These are phyloP conservation scores for Thielaviopsis ethacetica DNA, from an alignment of 2,329 filamentous ascomycete species.

Conservation along the genomic window DNA sequence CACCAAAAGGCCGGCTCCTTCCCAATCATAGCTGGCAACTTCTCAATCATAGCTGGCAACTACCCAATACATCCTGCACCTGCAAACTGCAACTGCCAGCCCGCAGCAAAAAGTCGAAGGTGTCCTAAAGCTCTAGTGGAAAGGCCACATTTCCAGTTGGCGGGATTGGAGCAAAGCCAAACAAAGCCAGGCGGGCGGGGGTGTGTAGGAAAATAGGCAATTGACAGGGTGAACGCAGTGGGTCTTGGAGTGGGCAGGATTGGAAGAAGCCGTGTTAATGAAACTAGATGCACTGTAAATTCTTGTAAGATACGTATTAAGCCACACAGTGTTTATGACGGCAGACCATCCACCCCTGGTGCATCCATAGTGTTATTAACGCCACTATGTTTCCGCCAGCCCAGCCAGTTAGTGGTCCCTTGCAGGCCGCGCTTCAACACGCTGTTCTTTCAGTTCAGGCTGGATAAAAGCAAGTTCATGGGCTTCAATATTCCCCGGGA, in stretches of 20 bases:
- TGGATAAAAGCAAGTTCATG: no score
- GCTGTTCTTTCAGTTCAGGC: background rate
- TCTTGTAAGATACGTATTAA: background rate
- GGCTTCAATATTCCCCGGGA: no score
- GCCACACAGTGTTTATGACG: background rate
- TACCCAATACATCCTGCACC: background rate
- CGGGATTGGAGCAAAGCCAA: slow-evolving; percentile 1
- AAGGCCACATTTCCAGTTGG: slow-evolving; percentile 33
- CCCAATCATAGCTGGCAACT: background rate
- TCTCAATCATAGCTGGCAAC: background rate
- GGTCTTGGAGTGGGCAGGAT: background rate
- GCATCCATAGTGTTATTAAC: background rate
- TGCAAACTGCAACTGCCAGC: slow-evolving; percentile 15
- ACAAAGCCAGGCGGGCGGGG: background rate
- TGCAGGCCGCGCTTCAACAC: background rate
- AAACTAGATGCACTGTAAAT: background rate
- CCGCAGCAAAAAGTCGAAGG: slow-evolving; percentile 19
- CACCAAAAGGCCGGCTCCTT: slow-evolving; percentile 2
- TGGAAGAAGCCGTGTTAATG: background rate
- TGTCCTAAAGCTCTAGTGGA: slow-evolving; percentile 10
- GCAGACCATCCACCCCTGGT: background rate
- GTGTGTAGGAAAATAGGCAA: background rate
- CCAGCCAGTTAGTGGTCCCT: background rate
- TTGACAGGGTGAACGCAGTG: background rate
- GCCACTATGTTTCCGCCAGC: background rate